Evolutionary conservation across 2,329 filamentous ascomycete genomes (phyloP), one percentile per base, ranked within the genome.

Genomic region (Pyricularia pennisetigena): DNA sequence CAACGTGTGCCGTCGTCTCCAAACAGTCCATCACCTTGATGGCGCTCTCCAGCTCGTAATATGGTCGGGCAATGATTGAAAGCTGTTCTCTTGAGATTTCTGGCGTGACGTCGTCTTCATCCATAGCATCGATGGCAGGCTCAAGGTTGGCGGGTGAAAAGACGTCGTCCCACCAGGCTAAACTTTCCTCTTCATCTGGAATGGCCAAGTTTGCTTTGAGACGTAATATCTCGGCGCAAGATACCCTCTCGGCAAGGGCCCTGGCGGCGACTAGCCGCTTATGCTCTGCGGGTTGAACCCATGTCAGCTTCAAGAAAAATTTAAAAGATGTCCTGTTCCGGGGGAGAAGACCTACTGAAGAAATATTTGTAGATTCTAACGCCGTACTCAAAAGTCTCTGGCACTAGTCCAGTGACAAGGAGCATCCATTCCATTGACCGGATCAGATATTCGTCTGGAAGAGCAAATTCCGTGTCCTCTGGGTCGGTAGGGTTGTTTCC

Each of bases 391-490:
- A 76, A 78, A 41, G 76, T 77, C 69, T 76, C 75, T 23, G 74
- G 71, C 1, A 76, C 73, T 59, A 75, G 72, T 2, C 74, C 89
- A 66, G 90, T 86, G 9, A 94, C 85, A 68, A 92, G 84, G 69
- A 92, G 80, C 76, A 94, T 89, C 94, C 94, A 98, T 74, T 96
- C 91, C 69, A 97, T 80, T 54, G 91, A 88, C 68, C 90, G 86
- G 64, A 97, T 92, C 67, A 97, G 83, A 41, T 84, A 78, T 72
- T 90, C 86, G 70, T 94, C 89, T 69, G 90, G 86, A 62, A 83
- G 78, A 8, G 87, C 83, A 10, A 88, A 79, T 68, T 81, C 82
- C 9, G 81, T 79, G 78, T 87, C 82, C 1, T 87, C 86, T 3
- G 81, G 79, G 78, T 87, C 82, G 1, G 87, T 85, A 4, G 81